Percentiles rank a stretch among this genome's conserved stretches.
Conservation (phyloP, 208 protist species). For the Tritrichomonas musculus region DNA sequence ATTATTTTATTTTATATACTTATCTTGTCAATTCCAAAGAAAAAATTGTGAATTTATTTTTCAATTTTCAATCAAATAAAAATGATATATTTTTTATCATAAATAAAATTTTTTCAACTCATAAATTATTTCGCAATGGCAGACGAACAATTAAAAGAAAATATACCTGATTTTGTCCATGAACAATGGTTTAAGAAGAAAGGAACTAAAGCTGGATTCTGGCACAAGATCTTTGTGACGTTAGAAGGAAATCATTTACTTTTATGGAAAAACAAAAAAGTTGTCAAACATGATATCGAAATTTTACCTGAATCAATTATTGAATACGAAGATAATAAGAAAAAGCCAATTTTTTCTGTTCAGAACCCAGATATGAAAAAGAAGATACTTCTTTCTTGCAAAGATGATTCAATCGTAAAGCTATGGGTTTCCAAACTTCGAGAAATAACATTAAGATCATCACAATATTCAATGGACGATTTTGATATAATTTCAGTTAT, state of each 20-base stretch:
- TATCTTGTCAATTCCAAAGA: background rate
- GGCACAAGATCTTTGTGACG: background rate
- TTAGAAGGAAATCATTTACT: background rate
- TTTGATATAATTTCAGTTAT: constrained; percentile 24
- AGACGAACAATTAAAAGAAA: too few relatives aligned
- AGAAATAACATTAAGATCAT: background rate
- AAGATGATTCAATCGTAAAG: background rate
- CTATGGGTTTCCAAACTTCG: background rate
- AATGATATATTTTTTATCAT: background rate
- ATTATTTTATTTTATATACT: background rate
- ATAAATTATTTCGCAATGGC: background rate
- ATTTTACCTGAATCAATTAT: background rate
- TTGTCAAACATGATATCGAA: background rate
- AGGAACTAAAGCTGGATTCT: background rate
- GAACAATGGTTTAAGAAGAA: background rate
- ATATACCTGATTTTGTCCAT: background rate
- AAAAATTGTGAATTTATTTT: background rate
- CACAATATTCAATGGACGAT: background rate
- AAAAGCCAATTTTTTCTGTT: background rate
- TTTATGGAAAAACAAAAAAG: background rate
- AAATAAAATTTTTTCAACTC: background rate
- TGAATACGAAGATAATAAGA: background rate
- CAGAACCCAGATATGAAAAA: background rate
- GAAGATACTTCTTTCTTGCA: background rate
- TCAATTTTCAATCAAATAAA: background rate